A percentile compares a stretch with the other conserved stretches of the same genome.
phyloP scores from a whole-genome alignment of 2,329 filamentous ascomycete genomes.

The Diaporthe capsici region DNA sequence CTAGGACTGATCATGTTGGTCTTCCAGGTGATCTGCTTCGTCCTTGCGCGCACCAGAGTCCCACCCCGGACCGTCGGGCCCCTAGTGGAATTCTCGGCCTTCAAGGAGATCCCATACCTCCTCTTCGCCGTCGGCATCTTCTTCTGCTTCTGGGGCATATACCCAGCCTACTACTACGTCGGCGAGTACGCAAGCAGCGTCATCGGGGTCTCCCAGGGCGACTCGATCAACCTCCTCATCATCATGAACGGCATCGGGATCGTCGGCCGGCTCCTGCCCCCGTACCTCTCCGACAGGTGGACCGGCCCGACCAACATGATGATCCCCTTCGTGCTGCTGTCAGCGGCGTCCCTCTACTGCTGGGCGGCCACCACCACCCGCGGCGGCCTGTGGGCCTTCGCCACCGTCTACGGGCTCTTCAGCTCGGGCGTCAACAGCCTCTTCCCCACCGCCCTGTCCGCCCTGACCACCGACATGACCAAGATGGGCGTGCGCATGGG shows the following conservation, averaged over 20 bases:
- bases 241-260: conserved; percentile 75
- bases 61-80: conserved; percentile 63
- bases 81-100: conserved; percentile 68
- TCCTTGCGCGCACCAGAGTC: conserved; percentile 60
- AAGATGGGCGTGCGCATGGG: conserved; percentile 70
- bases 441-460: conserved; percentile 73
- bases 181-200: conserved; percentile 47
- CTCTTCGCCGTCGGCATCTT: conserved; percentile 65
- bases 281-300: conserved; percentile 67
- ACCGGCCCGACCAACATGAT: conserved; percentile 73
- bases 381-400: conserved; percentile 71
- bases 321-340: conserved; percentile 59
- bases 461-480: conserved; percentile 64
- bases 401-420: conserved; percentile 73
- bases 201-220: conserved; percentile 59
- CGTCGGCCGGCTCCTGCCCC: conserved; percentile 70
- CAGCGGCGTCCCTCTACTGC: conserved; percentile 63
- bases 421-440: conserved; percentile 75
- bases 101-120: conserved; percentile 68
- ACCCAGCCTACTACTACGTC: conserved; percentile 73
- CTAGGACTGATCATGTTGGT: conserved; percentile 73
- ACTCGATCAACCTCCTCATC: conserved; percentile 73
- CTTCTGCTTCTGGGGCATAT: conserved; percentile 65
- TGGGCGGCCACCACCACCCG: conserved; percentile 72
- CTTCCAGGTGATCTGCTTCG: conserved; percentile 56